These are phyloP conservation scores for Iris macrosiphon DNA, from an alignment of 106 monocot species.

Conservation along the genomic window DNA sequence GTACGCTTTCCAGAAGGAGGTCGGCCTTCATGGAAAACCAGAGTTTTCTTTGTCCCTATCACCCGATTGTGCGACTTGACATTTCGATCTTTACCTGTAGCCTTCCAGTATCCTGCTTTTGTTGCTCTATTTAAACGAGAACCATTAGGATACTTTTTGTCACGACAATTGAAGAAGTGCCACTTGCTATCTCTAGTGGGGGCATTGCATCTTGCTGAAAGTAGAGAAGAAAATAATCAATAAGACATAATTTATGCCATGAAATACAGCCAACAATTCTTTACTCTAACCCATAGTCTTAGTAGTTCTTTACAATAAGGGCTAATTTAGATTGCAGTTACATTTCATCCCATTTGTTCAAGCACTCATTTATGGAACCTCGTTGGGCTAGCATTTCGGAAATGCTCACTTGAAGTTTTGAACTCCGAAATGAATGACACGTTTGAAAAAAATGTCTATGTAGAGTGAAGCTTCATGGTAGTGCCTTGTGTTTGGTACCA, in stretches of 20 bases:
- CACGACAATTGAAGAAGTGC: constrained; percentile 14
- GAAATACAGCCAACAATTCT: not conserved
- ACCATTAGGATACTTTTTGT: constrained; percentile 12
- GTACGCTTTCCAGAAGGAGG: constrained; percentile 11
- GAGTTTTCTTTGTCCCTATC: constrained; percentile 10
- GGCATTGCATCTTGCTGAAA: constrained; percentile 3
- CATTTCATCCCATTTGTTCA: too few relatives aligned
- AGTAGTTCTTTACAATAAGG: too few relatives aligned
- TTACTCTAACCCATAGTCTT: too few relatives aligned
- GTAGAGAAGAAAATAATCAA: not conserved
- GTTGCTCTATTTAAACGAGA: constrained; percentile 13
- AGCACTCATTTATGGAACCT: too few relatives aligned
- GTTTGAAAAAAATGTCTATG: too few relatives aligned
- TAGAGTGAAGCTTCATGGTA: too few relatives aligned
- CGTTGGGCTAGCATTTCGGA: too few relatives aligned
- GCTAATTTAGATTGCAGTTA: too few relatives aligned
- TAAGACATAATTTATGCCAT: not conserved
- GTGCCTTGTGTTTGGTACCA: too few relatives aligned
- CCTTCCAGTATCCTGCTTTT: constrained; percentile 13
- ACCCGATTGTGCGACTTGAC: not conserved
- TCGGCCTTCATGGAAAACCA: constrained; percentile 14
- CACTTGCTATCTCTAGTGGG: constrained; percentile 13
- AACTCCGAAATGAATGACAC: too few relatives aligned
- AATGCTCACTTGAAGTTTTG: too few relatives aligned
- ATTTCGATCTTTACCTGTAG: constrained; percentile 13